These are phyloP conservation scores for Russula foetens DNA, from an alignment of 768 basidiomycete species.

Conservation along the genomic window DNA sequence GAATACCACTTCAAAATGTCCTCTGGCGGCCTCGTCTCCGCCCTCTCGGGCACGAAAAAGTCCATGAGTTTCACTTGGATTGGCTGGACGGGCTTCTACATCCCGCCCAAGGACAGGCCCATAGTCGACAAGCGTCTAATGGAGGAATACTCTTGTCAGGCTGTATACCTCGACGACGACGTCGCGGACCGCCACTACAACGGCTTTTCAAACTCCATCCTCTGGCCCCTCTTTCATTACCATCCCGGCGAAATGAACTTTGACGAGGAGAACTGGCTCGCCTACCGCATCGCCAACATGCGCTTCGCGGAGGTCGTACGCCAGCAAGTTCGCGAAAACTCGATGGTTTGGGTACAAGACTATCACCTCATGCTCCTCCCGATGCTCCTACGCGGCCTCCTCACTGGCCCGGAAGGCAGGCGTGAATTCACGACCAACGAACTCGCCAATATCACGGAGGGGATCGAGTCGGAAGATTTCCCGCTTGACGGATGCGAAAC, in stretches of 20 bases:
- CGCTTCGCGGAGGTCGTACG: slow-evolving; percentile 87
- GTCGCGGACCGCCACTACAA: slow-evolving; percentile 98
- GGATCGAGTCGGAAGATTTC: slow-evolving; percentile 46
- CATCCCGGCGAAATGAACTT: slow-evolving; percentile 99
- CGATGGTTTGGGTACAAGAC: slow-evolving; percentile 99
- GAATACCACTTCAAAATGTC: slow-evolving; percentile 99
- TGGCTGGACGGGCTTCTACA: slow-evolving; percentile 91
- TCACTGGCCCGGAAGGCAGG: slow-evolving; percentile 57
- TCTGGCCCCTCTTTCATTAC: slow-evolving; percentile 99
- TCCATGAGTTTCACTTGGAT: slow-evolving; percentile 98
- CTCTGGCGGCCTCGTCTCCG: slow-evolving; percentile 94
- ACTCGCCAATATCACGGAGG: slow-evolving; percentile 63
- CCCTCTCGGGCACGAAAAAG: slow-evolving; percentile 96
- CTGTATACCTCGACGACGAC: slow-evolving; percentile 96
- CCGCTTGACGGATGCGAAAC: slow-evolving; percentile 30
- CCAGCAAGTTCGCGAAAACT: slow-evolving; percentile 67
- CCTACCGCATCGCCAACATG: slow-evolving; percentile 94
- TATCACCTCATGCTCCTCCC: slow-evolving; percentile 98
- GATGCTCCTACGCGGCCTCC: slow-evolving; percentile 83
- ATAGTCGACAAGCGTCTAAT: slow-evolving; percentile 85
- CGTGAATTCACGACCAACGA: slow-evolving; percentile 54
- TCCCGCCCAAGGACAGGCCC: slow-evolving; percentile 86
- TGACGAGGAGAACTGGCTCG: slow-evolving; percentile 97
- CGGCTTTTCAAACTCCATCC: slow-evolving; percentile 98
- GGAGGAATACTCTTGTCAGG: slow-evolving; percentile 95